Evolutionary conservation across 2,329 filamentous ascomycete species (phyloP).

Genomic region (Aspergillus sp.): DNA sequence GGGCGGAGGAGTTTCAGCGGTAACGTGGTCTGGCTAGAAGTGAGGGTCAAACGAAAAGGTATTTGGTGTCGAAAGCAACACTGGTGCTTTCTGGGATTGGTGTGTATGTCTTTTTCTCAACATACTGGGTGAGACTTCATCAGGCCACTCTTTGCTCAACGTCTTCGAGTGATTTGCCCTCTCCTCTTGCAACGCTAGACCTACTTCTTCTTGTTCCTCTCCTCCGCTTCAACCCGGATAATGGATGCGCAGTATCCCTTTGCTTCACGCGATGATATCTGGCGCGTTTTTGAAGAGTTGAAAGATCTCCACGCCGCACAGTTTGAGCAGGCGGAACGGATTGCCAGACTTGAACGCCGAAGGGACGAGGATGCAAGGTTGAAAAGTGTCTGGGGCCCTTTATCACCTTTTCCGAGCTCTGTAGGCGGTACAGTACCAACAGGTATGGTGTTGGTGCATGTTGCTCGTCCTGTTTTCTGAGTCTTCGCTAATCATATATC

Average conservation of each 20-base stretch:
- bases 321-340: constrained; percentile 60
- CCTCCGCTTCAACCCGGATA: constrained; percentile 13
- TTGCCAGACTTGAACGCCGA: constrained; percentile 61
- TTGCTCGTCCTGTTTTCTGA: neutral
- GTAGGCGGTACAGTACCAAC: constrained; percentile 81
- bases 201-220: neutral
- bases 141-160: constrained; percentile 4
- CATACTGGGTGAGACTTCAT: neutral
- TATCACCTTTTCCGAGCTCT: constrained; percentile 84
- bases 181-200: neutral
- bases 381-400: constrained; percentile 84
- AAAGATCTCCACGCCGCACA: constrained; percentile 61
- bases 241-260: constrained; percentile 67
- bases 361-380: constrained; percentile 63
- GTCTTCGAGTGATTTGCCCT: neutral
- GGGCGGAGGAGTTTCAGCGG: constrained; percentile 29
- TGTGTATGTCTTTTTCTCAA: neutral
- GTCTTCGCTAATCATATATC: neutral
- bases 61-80: neutral
- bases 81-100: neutral
- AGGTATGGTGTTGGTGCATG: constrained; percentile 57
- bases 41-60: neutral
- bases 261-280: constrained; percentile 64
- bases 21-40: constrained; percentile 11
- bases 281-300: constrained; percentile 64